These are phyloP conservation scores for Labyrinthula sp. DNA, from an alignment of 352 stramenopile species.

Conservation along the genomic window DNA sequence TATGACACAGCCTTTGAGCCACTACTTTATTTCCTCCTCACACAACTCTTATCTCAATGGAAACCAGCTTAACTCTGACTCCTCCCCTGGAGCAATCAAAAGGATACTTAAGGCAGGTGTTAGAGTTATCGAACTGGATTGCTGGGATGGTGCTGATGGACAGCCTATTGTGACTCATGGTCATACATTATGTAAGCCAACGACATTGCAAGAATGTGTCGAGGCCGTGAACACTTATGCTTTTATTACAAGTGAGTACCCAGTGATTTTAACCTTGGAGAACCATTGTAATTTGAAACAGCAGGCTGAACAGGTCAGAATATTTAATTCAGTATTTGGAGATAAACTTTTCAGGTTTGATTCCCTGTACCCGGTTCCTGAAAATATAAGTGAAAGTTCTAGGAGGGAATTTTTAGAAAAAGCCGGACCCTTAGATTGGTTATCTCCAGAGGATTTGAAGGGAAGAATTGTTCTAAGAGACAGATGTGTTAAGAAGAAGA, in stretches of 20 bases:
- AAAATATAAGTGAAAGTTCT: too few relatives aligned
- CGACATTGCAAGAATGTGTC: constrained; percentile 47
- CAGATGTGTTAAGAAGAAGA: constrained; percentile 24
- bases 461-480: constrained; percentile 34
- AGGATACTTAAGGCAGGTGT: constrained; percentile 15
- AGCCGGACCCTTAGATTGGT: constrained; percentile 6
- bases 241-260: constrained; percentile 35
- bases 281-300: constrained; percentile 42
- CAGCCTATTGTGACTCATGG: constrained; percentile 48
- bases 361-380: too few relatives aligned
- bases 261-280: constrained; percentile 43
- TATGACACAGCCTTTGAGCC: constrained; percentile 51
- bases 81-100: constrained; percentile 36
- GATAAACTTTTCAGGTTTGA: constrained; percentile 3
- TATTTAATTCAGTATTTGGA: constrained; percentile 5
- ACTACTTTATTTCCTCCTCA: constrained; percentile 62
- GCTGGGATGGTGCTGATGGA: constrained; percentile 47
- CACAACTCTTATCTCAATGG: constrained; percentile 71
- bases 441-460: constrained; percentile 30
- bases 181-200: constrained; percentile 43
- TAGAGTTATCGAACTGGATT: constrained; percentile 53
- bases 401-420: too few relatives aligned
- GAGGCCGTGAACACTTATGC: constrained; percentile 40
- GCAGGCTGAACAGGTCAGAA: constrained; percentile 38
- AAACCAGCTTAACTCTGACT: constrained; percentile 51